Conservation (phyloP, 345 rosid species). For the Microcos paniculata region DNA sequence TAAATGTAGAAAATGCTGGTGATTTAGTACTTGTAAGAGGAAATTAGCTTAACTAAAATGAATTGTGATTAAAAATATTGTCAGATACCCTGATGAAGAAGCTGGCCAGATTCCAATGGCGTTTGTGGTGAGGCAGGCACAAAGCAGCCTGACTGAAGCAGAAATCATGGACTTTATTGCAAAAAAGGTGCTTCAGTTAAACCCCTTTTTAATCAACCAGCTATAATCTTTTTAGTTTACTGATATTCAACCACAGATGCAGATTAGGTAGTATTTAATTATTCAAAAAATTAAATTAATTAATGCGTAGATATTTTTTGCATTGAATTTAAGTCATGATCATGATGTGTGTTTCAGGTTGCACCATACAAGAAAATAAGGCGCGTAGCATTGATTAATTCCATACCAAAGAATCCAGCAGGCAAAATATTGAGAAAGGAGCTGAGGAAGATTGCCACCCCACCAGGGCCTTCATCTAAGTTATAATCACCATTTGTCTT, state of each 20-base stretch:
- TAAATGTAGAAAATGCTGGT: too few relatives aligned
- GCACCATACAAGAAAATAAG: conserved; percentile 44
- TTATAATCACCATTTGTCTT: neutral
- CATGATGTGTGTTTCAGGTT: conserved; percentile 25
- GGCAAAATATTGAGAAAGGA: conserved; percentile 40
- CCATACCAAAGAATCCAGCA: conserved; percentile 30
- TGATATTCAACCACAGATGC: too few relatives aligned
- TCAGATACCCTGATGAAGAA: conserved; percentile 42
- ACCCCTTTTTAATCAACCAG: too few relatives aligned
- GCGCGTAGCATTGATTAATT: conserved; percentile 25
- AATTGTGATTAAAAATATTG: neutral
- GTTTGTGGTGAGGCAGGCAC: conserved; percentile 31
- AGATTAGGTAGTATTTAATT: too few relatives aligned
- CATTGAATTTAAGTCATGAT: neutral
- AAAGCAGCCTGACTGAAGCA: conserved; percentile 20
- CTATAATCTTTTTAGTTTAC: neutral
- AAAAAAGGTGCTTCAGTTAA: conserved; percentile 23
- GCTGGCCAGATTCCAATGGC: conserved; percentile 42
- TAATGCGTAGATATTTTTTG: neutral
- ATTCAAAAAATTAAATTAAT: too few relatives aligned
- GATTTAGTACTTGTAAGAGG: too few relatives aligned
- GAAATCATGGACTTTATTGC: conserved; percentile 35
- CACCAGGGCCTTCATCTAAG: neutral
- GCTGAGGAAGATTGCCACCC: conserved; percentile 13
- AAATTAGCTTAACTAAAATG: neutral